Base-by-base conservation (phyloP, 2,329 filamentous ascomycete species). In the Claviceps quebecensis region DNA sequence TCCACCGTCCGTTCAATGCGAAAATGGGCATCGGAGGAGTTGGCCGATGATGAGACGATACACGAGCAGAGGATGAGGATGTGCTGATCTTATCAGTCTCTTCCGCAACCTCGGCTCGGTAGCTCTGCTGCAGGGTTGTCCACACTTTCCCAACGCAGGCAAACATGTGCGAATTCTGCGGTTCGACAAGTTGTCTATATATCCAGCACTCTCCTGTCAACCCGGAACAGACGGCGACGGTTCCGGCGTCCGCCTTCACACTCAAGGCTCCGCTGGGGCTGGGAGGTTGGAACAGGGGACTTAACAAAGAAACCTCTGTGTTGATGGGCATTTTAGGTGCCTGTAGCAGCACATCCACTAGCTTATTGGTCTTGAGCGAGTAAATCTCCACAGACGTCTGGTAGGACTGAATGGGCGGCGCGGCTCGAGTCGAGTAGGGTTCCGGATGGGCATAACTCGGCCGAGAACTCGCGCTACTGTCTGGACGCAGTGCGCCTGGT, bases 351-450 rank as follows among this genome's bases (percentile, higher is more conserved):
- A 86, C 84, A 26, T 83, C 78, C 51, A 96, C 68, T 51, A 80
- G 78, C 55, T 78, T 75, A 59, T 82, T 83, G n/a, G 83, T 86
- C 58, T 78, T 81, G 54, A 97, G 70, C 1, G 90, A 96, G 66
- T 91, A 95, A 0, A 97, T 72, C 58, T 96, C 88, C 5, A 95
- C 87, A 0, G 84, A 84, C 0, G 90, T 96, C 66, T 95, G 89
- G 61, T 91, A 94, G 46, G 76, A 75, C 48, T 79, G 76, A 53
- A 82, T 72, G 5, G 64, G 58, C 40, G 68, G 57, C 40, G 62
- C 54, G 50, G 62, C 58, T 50, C 66, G 69, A 37, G 59, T 68
- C 50, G 65, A 59, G 52, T 59, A 59, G 45, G 59, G 61, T 45
- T 66, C 68, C 56, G 68, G 66, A 56, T 65, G 70, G 40, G 67